Base-by-base conservation (phyloP, 345 rosid genomes). In the Lepidium didymum region DNA sequence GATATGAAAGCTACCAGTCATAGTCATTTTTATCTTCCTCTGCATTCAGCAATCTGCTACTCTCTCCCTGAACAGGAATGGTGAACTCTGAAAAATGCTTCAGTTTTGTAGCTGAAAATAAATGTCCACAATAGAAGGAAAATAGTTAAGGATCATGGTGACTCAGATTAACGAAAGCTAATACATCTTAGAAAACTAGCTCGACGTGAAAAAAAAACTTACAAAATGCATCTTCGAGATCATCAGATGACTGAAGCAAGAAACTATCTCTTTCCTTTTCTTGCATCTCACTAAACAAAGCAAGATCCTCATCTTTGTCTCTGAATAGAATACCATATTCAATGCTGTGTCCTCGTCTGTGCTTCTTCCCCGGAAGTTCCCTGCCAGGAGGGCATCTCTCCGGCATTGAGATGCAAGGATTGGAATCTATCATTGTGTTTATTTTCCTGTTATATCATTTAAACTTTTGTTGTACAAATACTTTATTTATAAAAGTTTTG, bases 21-120 rank as follows among this genome's bases (percentile, higher is more conserved):
- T 94, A 94, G 78, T 94, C 99, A 74, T 91, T 91, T 78, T 94
- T 94, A 63, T 89, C 97, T 70, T 83, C 96, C 11, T 90, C 99
- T 34, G 77, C 91, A 79, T 76, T 85, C 66, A 91, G 91, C 70
- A 91, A 79, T 67, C 84, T 96, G 44, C 97, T 94, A 56, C 86
- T 82, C 85, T 91, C 90, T 71, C 97, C 99, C 50, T 91, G 86
- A 36, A 57, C 88, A 72, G 96, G 96, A 79, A 88, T 82, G 12
- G 88, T 77, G 62, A 80, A 77, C 77, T 89, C 93, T 8, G 97
- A 85, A 79, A 94, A 89, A 58, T 85, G 84, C 82, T 83, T 86
- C 78, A 94, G 56, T 74, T 91, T 91, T 13, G 92, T 72, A 37
- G 96, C 99, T 94, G 91, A 0, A 65, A 33, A 68, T 19, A 46